Evolutionary conservation across 805 yeast genomes (phyloP), one percentile per base, ranked within the genome.

Genomic region (Teunomyces pallodes): DNA sequence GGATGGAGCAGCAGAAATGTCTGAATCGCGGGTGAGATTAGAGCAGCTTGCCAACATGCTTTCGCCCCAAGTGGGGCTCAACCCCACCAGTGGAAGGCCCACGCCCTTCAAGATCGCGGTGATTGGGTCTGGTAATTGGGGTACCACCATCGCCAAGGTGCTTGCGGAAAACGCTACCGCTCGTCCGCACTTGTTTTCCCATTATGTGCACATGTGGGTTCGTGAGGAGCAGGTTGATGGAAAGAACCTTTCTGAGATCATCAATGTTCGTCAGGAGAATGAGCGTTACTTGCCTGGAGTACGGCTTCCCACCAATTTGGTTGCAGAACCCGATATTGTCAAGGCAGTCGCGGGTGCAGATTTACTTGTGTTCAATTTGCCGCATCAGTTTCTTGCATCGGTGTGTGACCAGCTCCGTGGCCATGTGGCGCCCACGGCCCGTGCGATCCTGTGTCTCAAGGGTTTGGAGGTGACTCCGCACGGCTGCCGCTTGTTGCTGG

Each of bases 61-160:
- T 45, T 36, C 54, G 28, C 65, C 67, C 20, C 57, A 57, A 49
- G 14, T 38, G 9, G 40, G 49, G 31, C 20, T 52, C n/a, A 46
- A 47, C 36, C 13, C 38, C 42, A 32, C 29, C 26, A 28, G 16
- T 17, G 32, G 46, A 13, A 36, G 40, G 24, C 9, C 46, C 20
- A 50, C 54, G 48, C 68, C 69, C 3, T 72, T 70, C 62, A 67
- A 54, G 51, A 60, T 74, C 45, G 68, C 74, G 55, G 72, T 74
- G 46, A 67, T 74, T 46, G 78, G 78, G 13, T 70, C 75, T 14
- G 78, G 78, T 33, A 74, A 72, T 58, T 74, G 78, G 78, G 78
- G 78, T 26, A 73, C 78, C 36, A 72, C 77, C 40, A 72, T 74
- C 27, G 77, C 78, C 50, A 74, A 73, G 59, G 64, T 74, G 28